Percentiles rank a stretch among this genome's conserved stretches.
Evolutionary conservation across 2,329 filamentous ascomycete genomes (phyloP).

Genomic region (Aspergillus luchuensis): DNA sequence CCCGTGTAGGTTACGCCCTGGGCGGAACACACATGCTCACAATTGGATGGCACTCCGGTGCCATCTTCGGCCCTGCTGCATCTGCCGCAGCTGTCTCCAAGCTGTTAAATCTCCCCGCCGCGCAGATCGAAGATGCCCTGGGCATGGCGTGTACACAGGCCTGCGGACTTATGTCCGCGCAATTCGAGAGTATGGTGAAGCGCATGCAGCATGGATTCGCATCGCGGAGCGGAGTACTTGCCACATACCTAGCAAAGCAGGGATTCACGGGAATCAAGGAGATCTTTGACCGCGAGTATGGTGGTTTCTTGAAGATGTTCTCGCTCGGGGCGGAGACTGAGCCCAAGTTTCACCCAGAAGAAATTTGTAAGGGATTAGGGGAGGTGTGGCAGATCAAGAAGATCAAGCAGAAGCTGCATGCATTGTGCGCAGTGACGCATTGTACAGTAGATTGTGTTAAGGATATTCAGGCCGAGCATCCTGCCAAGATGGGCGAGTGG

Average conservation of each 20-base stretch:
- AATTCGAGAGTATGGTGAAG: conserved; percentile 48
- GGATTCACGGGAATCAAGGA: conserved; percentile 48
- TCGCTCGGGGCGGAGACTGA: conserved; percentile 30
- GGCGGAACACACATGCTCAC: conserved; percentile 43
- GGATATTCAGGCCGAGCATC: background rate
- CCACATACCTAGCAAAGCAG: conserved; percentile 38
- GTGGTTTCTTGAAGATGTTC: conserved; percentile 46
- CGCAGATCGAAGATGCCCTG: conserved; percentile 38
- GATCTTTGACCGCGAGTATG: conserved; percentile 46
- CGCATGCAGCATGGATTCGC: conserved; percentile 52
- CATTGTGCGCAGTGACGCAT: background rate
- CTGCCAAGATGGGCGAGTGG: background rate
- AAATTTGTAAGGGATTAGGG: conserved; percentile 38
- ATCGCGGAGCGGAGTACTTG: conserved; percentile 47
- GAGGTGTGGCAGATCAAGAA: conserved; percentile 38
- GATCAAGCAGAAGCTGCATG: conserved; percentile 38
- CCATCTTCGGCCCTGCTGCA: conserved; percentile 43
- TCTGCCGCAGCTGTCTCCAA: conserved; percentile 36
- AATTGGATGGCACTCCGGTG: conserved; percentile 46
- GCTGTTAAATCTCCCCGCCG: conserved; percentile 33
- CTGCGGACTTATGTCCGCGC: conserved; percentile 45
- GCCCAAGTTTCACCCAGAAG: conserved; percentile 29
- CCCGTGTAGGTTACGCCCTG: conserved; percentile 42
- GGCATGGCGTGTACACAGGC: conserved; percentile 47
- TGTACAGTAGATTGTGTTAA: conserved; percentile 1